These are phyloP conservation scores for Dentipellis fragilis DNA, from an alignment of 768 basidiomycete genomes.

Conservation along the genomic window DNA sequence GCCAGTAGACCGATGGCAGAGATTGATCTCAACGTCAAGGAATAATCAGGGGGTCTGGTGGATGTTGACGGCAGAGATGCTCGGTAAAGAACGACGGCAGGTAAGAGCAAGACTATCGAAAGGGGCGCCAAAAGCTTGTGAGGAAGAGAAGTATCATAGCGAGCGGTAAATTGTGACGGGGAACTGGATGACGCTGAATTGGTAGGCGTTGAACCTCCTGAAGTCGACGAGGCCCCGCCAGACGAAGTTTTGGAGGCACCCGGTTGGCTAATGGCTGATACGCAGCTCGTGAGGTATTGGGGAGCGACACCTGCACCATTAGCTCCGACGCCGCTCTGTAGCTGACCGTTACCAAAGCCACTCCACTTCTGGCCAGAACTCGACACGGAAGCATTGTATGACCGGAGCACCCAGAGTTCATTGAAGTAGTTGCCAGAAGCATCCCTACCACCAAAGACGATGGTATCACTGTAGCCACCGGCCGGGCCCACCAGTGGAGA, in stretches of 20 bases:
- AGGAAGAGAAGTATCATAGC: slow-evolving; percentile 31
- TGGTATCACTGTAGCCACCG: slow-evolving; percentile 46
- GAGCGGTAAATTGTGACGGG: slow-evolving; percentile 1
- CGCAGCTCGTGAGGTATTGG: slow-evolving; percentile 52
- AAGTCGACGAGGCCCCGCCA: not conserved
- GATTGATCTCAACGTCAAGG: slow-evolving; percentile 23
- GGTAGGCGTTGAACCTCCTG: slow-evolving; percentile 9
- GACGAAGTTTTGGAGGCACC: not conserved
- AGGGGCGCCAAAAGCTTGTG: slow-evolving; percentile 40
- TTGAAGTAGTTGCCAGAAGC: slow-evolving; percentile 53
- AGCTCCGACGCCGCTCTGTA: slow-evolving; percentile 55
- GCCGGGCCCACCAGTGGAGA: slow-evolving; percentile 46
- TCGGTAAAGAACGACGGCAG: slow-evolving; percentile 31
- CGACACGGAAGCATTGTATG: slow-evolving; percentile 56
- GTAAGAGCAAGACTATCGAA: slow-evolving; percentile 36
- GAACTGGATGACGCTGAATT: slow-evolving; percentile 15
- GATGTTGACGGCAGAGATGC: slow-evolving; percentile 29
- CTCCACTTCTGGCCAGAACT: slow-evolving; percentile 46
- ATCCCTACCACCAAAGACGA: slow-evolving; percentile 75
- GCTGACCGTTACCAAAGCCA: slow-evolving; percentile 53
- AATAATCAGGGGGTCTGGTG: slow-evolving; percentile 14
- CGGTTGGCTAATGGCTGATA: slow-evolving; percentile 23
- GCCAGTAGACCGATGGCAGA: slow-evolving; percentile 31
- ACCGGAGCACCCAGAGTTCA: slow-evolving; percentile 71
- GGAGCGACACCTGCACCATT: slow-evolving; percentile 58